A percentile compares a stretch with the other conserved stretches of the same genome.
Evolutionary conservation across 2,329 filamentous ascomycete species (phyloP).

Genomic region (Colletotrichum truncatum): DNA sequence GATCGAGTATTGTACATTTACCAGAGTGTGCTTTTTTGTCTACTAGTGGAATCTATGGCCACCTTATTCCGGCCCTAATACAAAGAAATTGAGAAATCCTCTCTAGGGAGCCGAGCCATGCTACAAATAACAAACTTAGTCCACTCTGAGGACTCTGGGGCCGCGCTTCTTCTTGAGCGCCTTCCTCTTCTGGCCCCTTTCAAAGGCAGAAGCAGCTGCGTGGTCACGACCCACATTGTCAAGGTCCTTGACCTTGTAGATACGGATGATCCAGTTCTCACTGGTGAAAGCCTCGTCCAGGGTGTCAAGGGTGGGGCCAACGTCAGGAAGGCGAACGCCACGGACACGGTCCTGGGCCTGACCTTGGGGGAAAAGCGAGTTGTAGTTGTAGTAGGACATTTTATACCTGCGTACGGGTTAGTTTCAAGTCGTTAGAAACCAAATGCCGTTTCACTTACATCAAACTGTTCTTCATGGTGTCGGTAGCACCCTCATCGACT

Average conservation of each 20-base stretch:
- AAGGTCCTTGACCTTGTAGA: constrained; percentile 99
- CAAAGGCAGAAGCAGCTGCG: constrained; percentile 72
- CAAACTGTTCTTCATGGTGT: constrained; percentile 98
- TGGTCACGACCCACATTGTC: constrained; percentile 96
- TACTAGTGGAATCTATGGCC: constrained; percentile 32
- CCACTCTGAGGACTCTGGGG: constrained; percentile 75
- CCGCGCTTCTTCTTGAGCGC: constrained; percentile 77
- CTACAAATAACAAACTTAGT: constrained; percentile 57
- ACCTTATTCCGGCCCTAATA: constrained; percentile 26
- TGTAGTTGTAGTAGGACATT: constrained; percentile 99
- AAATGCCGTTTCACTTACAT: constrained; percentile 72
- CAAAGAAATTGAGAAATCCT: constrained; percentile 20
- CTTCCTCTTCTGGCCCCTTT: constrained; percentile 87
- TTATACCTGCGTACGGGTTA: constrained; percentile 80
- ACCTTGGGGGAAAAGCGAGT: constrained; percentile 88
- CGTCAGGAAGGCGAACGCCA: constrained; percentile 79
- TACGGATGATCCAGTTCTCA: constrained; percentile 99
- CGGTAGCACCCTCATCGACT: constrained; percentile 91
- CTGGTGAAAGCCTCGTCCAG: constrained; percentile 98
- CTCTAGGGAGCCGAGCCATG: constrained; percentile 22
- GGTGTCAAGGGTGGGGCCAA: constrained; percentile 85
- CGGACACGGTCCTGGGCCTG: constrained; percentile 93
- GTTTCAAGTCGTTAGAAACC: background rate
- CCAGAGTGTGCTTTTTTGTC: constrained; percentile 42
- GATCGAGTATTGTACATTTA: constrained; percentile 43